phyloP scores from a whole-genome alignment of 176 grass and related monocot genomes.

The Secale cereale region DNA sequence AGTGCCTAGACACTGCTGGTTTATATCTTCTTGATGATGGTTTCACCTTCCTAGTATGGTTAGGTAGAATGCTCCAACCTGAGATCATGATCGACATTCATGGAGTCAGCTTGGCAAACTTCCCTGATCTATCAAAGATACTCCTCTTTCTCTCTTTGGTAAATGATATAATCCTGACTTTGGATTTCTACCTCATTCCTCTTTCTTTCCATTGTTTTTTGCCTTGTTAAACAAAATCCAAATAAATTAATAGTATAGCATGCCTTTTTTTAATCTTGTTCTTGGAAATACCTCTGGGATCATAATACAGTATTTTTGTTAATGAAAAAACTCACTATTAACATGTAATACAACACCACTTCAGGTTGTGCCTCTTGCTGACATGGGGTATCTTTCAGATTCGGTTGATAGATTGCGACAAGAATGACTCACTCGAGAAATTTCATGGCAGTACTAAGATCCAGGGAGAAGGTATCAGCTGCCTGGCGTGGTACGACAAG shows the following conservation, averaged over 20 bases:
- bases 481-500: conserved; percentile 66
- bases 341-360: not conserved
- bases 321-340: not conserved
- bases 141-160: not conserved
- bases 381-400: conserved; percentile 36
- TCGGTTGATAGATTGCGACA: conserved; percentile 50
- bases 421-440: conserved; percentile 44
- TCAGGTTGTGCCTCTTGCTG: not conserved
- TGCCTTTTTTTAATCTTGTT: not conserved
- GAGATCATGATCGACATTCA: conserved; percentile 61
- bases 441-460: conserved; percentile 48
- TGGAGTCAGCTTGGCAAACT: conserved; percentile 56
- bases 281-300: not conserved
- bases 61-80: conserved; percentile 73
- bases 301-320: not conserved
- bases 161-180: not conserved
- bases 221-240: not conserved
- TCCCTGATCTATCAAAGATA: conserved; percentile 86
- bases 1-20: conserved; percentile 74
- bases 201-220: not conserved
- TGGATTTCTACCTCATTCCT: not conserved
- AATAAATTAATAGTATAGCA: not conserved
- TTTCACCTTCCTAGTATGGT: conserved; percentile 78
- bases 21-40: conserved; percentile 86
- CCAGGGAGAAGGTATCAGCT: conserved; percentile 65